A percentile compares a stretch with the other conserved stretches of the same genome.
These are phyloP conservation scores for Echites panduratus DNA, from an alignment of 257 asterid species.

Conservation along the genomic window DNA sequence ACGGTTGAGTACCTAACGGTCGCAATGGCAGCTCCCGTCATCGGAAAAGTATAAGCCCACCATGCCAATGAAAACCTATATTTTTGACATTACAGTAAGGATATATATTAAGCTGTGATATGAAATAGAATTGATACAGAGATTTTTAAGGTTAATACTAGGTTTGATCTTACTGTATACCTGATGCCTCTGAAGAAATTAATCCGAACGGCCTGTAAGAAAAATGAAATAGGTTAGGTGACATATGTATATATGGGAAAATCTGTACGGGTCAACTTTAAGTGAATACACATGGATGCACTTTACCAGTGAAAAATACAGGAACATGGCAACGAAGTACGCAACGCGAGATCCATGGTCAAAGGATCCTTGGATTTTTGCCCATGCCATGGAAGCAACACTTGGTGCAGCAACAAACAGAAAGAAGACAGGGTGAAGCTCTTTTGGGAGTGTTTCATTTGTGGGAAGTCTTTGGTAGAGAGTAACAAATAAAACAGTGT, in stretches of 20 bases:
- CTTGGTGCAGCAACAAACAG: constrained; percentile 91
- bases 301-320: constrained; percentile 67
- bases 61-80: constrained; percentile 67
- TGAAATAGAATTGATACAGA: neutral
- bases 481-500: constrained; percentile 70
- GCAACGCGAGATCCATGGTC: constrained; percentile 61
- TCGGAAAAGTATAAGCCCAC: constrained; percentile 97
- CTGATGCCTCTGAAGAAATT: constrained; percentile 86
- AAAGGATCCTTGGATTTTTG: constrained; percentile 66
- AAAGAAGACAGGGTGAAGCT: constrained; percentile 90
- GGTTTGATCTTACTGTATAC: constrained; percentile 13
- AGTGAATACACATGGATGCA: no score
- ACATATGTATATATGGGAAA: neutral
- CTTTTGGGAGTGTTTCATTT: constrained; percentile 81
- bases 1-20: constrained; percentile 52
- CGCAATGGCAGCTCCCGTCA: constrained; percentile 78
- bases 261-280: no score
- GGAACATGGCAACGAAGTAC: constrained; percentile 83
- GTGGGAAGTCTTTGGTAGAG: constrained; percentile 94
- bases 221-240: constrained; percentile 14
- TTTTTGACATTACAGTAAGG: neutral
- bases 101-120: neutral
- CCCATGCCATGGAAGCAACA: constrained; percentile 95
- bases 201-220: constrained; percentile 65
- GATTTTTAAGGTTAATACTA: neutral